Evolutionary conservation across 2,329 filamentous ascomycete genomes (phyloP), one percentile per base, ranked within the genome.

Genomic region (Cercospora sojina): DNA sequence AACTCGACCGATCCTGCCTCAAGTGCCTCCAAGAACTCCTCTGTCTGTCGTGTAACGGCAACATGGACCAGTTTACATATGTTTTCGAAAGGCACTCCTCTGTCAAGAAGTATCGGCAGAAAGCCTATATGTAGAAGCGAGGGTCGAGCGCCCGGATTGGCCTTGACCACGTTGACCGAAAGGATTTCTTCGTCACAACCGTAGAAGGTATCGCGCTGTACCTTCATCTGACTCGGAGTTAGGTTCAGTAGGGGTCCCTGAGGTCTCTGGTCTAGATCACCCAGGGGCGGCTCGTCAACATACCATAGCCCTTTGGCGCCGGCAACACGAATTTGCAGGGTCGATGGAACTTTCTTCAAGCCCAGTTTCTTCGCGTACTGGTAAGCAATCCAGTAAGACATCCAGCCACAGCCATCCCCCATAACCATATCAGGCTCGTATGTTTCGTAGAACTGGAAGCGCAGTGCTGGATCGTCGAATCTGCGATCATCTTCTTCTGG

Each of bases 281-380:
- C 62, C 23, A 43, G 12, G 16, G 57, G 27, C 18, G 56, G n/a
- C 31, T 41, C 63, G 23, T 12, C 56, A 32, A 89, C 77, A 56
- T 90, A 83, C 91, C 90, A 93, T 70, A 93, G 82, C 0, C 91
- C 91, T 75, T 94, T 94, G 0, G 89, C 89, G 18, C 89, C 86
- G 9, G 87, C 89, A 38, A 93, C 85, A 0, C 91, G 85, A 1
- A 82, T 90, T 76, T 94, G 91, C 55, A 89, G 88, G 0, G 84
- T 88, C 35, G 86, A 85, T 0, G 90, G 90, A 0, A 86, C 75
- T n/a, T 85, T 81, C 0, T 75, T 70, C 0, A 89, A 77, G 0
- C 83, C 84, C 8, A 90, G 80, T 0, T 68, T 67, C 0, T 81
- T 74, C 27, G 92, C 81, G 49, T 80, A 79, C 1, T 77, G 74